Evolutionary conservation across 2,329 filamentous ascomycete genomes (phyloP).

Genomic region (Elsinoe fawcettii): DNA sequence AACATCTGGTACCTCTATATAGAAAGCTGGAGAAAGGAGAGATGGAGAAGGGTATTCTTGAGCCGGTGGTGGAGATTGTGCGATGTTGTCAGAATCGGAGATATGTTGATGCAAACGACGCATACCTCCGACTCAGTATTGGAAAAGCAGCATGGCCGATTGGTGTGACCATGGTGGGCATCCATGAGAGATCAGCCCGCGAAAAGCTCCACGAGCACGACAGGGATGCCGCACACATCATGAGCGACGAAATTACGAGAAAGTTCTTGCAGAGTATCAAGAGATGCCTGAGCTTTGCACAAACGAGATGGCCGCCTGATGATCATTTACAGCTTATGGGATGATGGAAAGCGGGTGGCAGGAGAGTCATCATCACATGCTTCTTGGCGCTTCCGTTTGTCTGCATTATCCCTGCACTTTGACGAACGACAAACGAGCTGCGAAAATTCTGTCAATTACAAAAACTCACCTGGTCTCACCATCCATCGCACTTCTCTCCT

Average conservation of each 20-base stretch:
- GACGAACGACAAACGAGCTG: neutral
- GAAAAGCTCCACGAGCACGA: slow-evolving; percentile 84
- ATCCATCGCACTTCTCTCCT: neutral
- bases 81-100: slow-evolving; percentile 79
- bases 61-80: slow-evolving; percentile 85
- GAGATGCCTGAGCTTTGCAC: slow-evolving; percentile 88
- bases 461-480: neutral
- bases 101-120: slow-evolving; percentile 95
- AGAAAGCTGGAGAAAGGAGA: slow-evolving; percentile 77
- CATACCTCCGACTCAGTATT: slow-evolving; percentile 85
- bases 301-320: slow-evolving; percentile 90
- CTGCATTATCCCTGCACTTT: neutral
- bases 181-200: slow-evolving; percentile 89
- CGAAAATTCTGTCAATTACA: neutral
- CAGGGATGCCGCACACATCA: slow-evolving; percentile 79
- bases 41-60: slow-evolving; percentile 68
- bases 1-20: slow-evolving; percentile 85
- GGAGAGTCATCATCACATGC: slow-evolving; percentile 7
- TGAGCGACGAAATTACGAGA: slow-evolving; percentile 90
- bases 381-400: slow-evolving; percentile 8
- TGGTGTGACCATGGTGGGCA: slow-evolving; percentile 99
- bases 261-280: slow-evolving; percentile 99
- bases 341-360: slow-evolving; percentile 31
- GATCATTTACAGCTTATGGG: slow-evolving; percentile 95
- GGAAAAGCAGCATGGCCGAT: slow-evolving; percentile 76